These are phyloP conservation scores for Panicum hallii DNA, from an alignment of 202 grass and related monocot genomes.

Conservation along the genomic window DNA sequence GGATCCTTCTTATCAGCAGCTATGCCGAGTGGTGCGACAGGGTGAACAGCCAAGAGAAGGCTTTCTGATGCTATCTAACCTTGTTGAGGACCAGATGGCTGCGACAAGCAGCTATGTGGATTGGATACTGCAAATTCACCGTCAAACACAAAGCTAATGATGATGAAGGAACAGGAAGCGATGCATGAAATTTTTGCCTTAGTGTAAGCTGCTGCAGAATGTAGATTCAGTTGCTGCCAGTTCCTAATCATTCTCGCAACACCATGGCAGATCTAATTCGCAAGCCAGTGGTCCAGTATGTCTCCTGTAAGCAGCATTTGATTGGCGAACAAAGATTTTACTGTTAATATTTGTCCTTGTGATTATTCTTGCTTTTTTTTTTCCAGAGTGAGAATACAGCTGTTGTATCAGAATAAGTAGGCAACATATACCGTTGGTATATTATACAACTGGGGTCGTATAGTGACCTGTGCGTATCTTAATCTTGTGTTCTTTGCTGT, in stretches of 20 bases:
- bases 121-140: constrained; percentile 86
- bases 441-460: constrained; percentile 44
- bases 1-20: constrained; percentile 71
- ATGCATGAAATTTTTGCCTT: constrained; percentile 37
- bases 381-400: constrained; percentile 36
- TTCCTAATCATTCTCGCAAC: not conserved
- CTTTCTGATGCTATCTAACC: constrained; percentile 79
- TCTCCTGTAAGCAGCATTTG: constrained; percentile 37
- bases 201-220: constrained; percentile 46
- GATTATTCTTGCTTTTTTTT: constrained; percentile 45
- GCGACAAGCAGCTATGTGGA: constrained; percentile 77
- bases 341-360: constrained; percentile 62
- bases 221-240: constrained; percentile 43
- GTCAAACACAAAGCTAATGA: constrained; percentile 86
- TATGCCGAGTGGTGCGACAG: constrained; percentile 75
- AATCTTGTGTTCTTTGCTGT: not conserved
- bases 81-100: constrained; percentile 84
- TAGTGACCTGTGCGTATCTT: constrained; percentile 22
- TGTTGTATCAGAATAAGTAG: constrained; percentile 69
- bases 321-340: constrained; percentile 37
- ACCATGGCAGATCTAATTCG: constrained; percentile 5
- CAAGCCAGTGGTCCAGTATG: not conserved
- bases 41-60: constrained; percentile 94
- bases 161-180: not conserved
- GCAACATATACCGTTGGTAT: constrained; percentile 37